phyloP scores from a whole-genome alignment of 345 rosid species.

The Brassica carinata region DNA sequence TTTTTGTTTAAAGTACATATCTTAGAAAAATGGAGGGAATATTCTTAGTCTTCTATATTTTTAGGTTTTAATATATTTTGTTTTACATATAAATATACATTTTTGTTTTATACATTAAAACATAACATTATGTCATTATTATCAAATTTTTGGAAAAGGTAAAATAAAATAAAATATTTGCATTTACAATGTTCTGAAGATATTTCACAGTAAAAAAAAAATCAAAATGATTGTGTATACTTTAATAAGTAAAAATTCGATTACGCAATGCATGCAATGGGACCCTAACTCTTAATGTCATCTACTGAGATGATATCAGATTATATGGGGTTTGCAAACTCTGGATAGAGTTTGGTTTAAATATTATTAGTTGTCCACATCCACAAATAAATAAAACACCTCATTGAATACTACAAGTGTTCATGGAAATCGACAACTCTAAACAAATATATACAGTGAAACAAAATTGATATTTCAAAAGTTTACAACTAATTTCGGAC shows the following conservation, averaged over 20 bases:
- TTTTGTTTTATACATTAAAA: too few relatives aligned
- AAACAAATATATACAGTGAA: constrained; percentile 36
- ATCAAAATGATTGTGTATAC: constrained; percentile 9
- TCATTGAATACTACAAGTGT: constrained; percentile 34
- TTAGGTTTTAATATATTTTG: not conserved
- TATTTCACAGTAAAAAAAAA: not conserved
- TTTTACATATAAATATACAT: not conserved
- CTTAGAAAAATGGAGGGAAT: not conserved
- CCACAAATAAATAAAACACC: constrained; percentile 34
- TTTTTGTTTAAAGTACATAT: not conserved
- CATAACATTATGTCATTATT: not conserved
- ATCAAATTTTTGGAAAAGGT: not conserved
- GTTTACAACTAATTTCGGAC: constrained; percentile 25
- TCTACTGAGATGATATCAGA: constrained; percentile 23
- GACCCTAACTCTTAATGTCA: constrained; percentile 31
- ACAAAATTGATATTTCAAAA: constrained; percentile 33
- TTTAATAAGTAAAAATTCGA: not conserved
- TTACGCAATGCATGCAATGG: not conserved
- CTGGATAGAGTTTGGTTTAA: constrained; percentile 17
- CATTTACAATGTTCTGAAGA: not conserved
- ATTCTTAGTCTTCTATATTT: not conserved
- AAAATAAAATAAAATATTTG: not conserved
- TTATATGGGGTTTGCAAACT: constrained; percentile 13
- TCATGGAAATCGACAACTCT: constrained; percentile 34
- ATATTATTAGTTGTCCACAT: constrained; percentile 28